Conservation (phyloP, 2,329 filamentous ascomycete genomes). For the Thermothelomyces thermophilus region DNA sequence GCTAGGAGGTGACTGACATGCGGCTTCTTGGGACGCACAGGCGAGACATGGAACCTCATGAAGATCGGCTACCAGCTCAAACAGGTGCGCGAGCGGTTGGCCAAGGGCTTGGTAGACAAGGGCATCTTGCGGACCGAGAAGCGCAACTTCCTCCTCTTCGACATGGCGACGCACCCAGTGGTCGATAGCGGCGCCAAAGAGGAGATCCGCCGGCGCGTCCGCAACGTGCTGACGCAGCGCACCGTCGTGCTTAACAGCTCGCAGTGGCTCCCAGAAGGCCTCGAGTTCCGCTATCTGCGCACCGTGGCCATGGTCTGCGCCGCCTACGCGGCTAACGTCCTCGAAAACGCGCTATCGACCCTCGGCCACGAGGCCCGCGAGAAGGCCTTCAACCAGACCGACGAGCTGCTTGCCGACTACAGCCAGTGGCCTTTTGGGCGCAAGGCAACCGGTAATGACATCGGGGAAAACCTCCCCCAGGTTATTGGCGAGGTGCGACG, state of each 20-base stretch:
- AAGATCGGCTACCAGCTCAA: conserved; percentile 99
- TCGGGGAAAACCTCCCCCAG: conserved; percentile 87
- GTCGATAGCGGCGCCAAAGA: conserved; percentile 96
- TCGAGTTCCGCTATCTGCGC: conserved; percentile 88
- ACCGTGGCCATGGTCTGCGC: conserved; percentile 97
- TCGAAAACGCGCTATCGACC: conserved; percentile 93
- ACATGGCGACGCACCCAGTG: conserved; percentile 98
- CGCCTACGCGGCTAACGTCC: conserved; percentile 93
- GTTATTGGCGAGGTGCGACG: conserved; percentile 65
- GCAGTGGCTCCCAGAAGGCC: conserved; percentile 86
- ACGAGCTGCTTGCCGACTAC: conserved; percentile 91
- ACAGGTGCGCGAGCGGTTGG: conserved; percentile 94
- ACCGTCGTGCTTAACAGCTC: conserved; percentile 83
- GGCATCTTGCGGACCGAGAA: conserved; percentile 98
- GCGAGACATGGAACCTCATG: conserved; percentile 99
- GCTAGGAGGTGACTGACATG: neutral
- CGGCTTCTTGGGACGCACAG: conserved; percentile 40
- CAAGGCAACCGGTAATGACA: conserved; percentile 70
- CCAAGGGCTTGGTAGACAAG: conserved; percentile 97
- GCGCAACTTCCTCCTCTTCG: conserved; percentile 98
- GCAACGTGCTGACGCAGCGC: conserved; percentile 85
- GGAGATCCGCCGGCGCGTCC: conserved; percentile 87
- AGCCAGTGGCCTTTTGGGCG: conserved; percentile 95
- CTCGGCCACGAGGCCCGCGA: conserved; percentile 92
- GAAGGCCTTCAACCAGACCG: conserved; percentile 91